Evolutionary conservation across 208 protist species (phyloP).

Genomic region (Trypanosoma platydactyli): DNA sequence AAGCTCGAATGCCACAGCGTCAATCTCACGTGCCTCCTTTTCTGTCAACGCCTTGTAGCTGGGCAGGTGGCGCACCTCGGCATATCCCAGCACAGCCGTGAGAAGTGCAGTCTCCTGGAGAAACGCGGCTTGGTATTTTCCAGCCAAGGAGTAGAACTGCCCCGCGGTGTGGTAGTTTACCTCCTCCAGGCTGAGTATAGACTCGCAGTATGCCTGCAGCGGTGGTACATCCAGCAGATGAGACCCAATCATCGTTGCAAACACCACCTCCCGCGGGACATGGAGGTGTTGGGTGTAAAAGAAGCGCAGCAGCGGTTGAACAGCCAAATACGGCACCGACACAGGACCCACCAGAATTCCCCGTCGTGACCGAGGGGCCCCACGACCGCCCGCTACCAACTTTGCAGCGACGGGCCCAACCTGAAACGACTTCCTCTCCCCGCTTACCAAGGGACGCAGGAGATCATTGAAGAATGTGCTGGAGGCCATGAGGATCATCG

Average conservation of each 20-base stretch:
- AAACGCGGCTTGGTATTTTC: constrained; percentile 64
- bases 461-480: constrained; percentile 76
- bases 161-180: constrained; percentile 81
- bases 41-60: constrained; percentile 46
- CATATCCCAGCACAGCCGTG: constrained; percentile 68
- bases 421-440: constrained; percentile 41
- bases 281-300: constrained; percentile 71
- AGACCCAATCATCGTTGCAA: constrained; percentile 68
- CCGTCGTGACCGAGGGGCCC: constrained; percentile 40
- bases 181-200: constrained; percentile 71
- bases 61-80: constrained; percentile 47
- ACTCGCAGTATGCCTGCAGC: constrained; percentile 74
- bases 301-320: constrained; percentile 64
- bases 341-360: constrained; percentile 77
- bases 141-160: constrained; percentile 68
- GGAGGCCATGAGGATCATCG: constrained; percentile 55
- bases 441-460: constrained; percentile 61
- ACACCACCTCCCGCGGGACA: constrained; percentile 47
- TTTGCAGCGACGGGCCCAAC: constrained; percentile 68
- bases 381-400: constrained; percentile 19
- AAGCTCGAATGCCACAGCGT: constrained; percentile 65
- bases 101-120: constrained; percentile 77
- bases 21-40: constrained; percentile 55
- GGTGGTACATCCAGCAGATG: constrained; percentile 53
- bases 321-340: constrained; percentile 54